These are phyloP conservation scores for Zygoascus tannicola DNA, from an alignment of 805 yeast species.

Conservation along the genomic window DNA sequence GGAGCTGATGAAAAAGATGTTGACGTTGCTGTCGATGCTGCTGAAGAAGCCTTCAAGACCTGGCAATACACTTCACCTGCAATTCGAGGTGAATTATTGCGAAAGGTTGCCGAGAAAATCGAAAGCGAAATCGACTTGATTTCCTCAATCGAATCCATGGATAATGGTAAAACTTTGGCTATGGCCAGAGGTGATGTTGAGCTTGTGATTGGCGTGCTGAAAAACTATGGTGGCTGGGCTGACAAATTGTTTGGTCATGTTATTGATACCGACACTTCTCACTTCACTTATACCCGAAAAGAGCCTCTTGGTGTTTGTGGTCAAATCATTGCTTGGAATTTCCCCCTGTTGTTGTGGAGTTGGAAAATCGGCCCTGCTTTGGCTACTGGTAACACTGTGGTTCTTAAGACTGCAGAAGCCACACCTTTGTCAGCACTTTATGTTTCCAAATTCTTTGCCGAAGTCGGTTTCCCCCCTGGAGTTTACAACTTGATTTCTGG, in stretches of 20 bases:
- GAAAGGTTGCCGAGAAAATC: slow-evolving; percentile 67
- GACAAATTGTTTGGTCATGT: slow-evolving; percentile 57
- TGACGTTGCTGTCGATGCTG: slow-evolving; percentile 74
- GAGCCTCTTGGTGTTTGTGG: slow-evolving; percentile 64
- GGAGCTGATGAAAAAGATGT: slow-evolving; percentile 72
- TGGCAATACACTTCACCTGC: slow-evolving; percentile 69
- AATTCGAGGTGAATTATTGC: slow-evolving; percentile 52
- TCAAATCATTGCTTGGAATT: slow-evolving; percentile 67
- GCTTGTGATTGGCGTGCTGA: slow-evolving; percentile 47
- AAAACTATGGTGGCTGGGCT: slow-evolving; percentile 69
- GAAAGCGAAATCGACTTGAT: slow-evolving; percentile 64
- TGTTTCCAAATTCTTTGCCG: slow-evolving; percentile 46
- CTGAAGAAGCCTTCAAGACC: slow-evolving; percentile 60
- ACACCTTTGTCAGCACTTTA: slow-evolving; percentile 64
- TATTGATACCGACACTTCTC: slow-evolving; percentile 51
- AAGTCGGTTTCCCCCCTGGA: slow-evolving; percentile 75
- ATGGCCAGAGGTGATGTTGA: slow-evolving; percentile 41
- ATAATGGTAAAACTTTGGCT: slow-evolving; percentile 71
- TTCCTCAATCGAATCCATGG: slow-evolving; percentile 78
- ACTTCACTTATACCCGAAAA: slow-evolving; percentile 60
- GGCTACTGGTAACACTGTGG: slow-evolving; percentile 69
- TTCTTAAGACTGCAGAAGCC: slow-evolving; percentile 66
- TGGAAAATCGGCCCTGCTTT: slow-evolving; percentile 83
- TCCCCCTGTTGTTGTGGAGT: slow-evolving; percentile 60
- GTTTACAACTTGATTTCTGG: slow-evolving; percentile 66